Percentiles rank a stretch among this genome's conserved stretches.
These are phyloP conservation scores for Metschnikowia shivogae DNA, from an alignment of 805 yeast genomes.

Conservation along the genomic window DNA sequence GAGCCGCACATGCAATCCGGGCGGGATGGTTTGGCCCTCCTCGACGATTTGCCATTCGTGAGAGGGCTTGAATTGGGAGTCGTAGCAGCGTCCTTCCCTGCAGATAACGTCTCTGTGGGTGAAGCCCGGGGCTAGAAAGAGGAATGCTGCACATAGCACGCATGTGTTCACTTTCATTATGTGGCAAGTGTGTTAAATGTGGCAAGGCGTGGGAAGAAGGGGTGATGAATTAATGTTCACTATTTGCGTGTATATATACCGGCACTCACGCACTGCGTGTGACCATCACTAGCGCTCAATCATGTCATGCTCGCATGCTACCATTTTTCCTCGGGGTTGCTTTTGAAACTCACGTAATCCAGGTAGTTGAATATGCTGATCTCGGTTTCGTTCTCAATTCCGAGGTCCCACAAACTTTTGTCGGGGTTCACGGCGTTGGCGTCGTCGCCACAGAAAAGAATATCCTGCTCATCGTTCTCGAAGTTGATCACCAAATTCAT, in stretches of 20 bases:
- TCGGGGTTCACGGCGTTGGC: constrained; percentile 10
- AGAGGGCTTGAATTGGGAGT: constrained; percentile 58
- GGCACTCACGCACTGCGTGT: too few species aligned
- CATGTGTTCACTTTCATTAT: not conserved
- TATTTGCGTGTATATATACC: not conserved
- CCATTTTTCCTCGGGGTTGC: constrained; percentile 92
- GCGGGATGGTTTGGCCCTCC: constrained; percentile 74
- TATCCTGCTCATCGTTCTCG: constrained; percentile 75
- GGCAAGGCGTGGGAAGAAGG: not conserved
- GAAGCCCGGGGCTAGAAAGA: not conserved
- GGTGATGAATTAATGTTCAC: not conserved
- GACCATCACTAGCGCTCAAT: not conserved
- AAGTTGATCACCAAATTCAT: constrained; percentile 88
- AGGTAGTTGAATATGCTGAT: constrained; percentile 70
- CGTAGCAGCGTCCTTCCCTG: constrained; percentile 53
- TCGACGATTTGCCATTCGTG: constrained; percentile 64
- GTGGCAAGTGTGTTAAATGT: not conserved
- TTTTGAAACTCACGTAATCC: constrained; percentile 65
- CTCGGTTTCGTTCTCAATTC: constrained; percentile 84
- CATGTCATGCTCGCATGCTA: constrained; percentile 18
- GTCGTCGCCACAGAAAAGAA: constrained; percentile 29
- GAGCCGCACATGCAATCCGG: constrained; percentile 72
- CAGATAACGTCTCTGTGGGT: not conserved
- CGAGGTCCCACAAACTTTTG: constrained; percentile 32
- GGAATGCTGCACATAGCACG: not conserved